Evolutionary conservation across 495 filamentous ascomycete species (phyloP).

Genomic region (Lepidopterella palustris): DNA sequence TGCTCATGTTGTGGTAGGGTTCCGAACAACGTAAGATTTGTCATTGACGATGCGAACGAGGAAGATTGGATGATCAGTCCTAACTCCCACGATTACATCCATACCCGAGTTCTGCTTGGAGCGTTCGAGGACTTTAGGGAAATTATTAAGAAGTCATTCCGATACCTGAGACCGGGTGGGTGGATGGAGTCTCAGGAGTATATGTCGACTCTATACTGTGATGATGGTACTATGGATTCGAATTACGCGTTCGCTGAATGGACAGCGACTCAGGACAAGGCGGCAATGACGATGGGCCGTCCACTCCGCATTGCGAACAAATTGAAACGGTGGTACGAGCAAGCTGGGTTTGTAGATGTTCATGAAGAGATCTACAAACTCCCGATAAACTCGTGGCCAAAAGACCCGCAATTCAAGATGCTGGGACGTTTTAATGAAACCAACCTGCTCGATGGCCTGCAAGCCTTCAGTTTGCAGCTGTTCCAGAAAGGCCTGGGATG

Average conservation of each 20-base stretch:
- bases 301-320: conserved; percentile 37
- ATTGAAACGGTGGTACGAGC: conserved; percentile 36
- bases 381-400: conserved; percentile 38
- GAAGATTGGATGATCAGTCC: conserved; percentile 35
- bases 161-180: conserved; percentile 29
- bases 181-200: conserved; percentile 34
- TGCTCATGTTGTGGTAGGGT: conserved; percentile 16
- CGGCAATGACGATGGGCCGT: conserved; percentile 29
- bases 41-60: conserved; percentile 34
- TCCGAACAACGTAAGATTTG: conserved; percentile 32
- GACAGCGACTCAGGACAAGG: conserved; percentile 31
- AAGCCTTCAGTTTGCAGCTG: conserved; percentile 41
- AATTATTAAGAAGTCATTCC: conserved; percentile 29
- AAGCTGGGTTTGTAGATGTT: conserved; percentile 38
- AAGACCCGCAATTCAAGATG: conserved; percentile 36
- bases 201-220: conserved; percentile 31
- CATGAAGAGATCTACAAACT: conserved; percentile 38
- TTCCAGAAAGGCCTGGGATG: conserved; percentile 41
- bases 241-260: conserved; percentile 43
- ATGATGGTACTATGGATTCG: conserved; percentile 31
- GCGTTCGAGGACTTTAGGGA: conserved; percentile 33
- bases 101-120: conserved; percentile 32
- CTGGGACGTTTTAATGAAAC: conserved; percentile 40
- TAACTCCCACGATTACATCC: conserved; percentile 28
- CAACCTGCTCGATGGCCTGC: conserved; percentile 40